A percentile compares a stretch with the other conserved stretches of the same genome.
phyloP scores from a whole-genome alignment of 2,329 filamentous ascomycete species.

The Paraphaeosphaeria minitans region DNA sequence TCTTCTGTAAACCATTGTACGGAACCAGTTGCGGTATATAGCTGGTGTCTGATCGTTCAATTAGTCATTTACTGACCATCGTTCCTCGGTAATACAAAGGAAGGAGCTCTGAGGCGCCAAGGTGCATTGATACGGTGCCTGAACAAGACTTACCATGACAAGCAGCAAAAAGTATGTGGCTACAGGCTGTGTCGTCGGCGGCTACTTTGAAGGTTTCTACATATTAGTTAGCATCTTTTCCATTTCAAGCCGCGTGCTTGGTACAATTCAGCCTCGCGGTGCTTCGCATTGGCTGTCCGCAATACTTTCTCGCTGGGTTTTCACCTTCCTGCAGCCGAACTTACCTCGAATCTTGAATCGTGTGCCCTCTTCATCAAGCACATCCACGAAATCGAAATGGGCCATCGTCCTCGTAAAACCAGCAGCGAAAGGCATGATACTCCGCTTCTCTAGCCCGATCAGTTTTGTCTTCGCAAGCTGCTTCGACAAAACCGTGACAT shows the following conservation, averaged over 20 bases:
- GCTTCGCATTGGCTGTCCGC: neutral
- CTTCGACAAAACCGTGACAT: constrained; percentile 60
- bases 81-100: neutral
- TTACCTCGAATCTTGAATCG: constrained; percentile 65
- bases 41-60: constrained; percentile 48
- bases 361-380: constrained; percentile 63
- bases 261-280: neutral
- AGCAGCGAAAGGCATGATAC: constrained; percentile 54
- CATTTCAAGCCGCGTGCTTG: neutral
- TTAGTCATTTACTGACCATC: neutral
- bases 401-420: constrained; percentile 63
- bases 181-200: constrained; percentile 64
- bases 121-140: neutral
- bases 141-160: constrained; percentile 54
- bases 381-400: constrained; percentile 66
- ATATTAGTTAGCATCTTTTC: constrained; percentile 9
- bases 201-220: constrained; percentile 55
- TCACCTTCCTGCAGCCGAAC: neutral
- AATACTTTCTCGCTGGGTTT: neutral
- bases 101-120: neutral
- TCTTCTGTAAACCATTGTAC: constrained; percentile 55
- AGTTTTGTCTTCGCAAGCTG: constrained; percentile 56
- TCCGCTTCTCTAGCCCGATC: constrained; percentile 59
- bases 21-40: constrained; percentile 63
- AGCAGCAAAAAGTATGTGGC: constrained; percentile 67